Base-by-base conservation (phyloP, 129 eudicot genomes). In the Chrysanthemum makinoi region DNA sequence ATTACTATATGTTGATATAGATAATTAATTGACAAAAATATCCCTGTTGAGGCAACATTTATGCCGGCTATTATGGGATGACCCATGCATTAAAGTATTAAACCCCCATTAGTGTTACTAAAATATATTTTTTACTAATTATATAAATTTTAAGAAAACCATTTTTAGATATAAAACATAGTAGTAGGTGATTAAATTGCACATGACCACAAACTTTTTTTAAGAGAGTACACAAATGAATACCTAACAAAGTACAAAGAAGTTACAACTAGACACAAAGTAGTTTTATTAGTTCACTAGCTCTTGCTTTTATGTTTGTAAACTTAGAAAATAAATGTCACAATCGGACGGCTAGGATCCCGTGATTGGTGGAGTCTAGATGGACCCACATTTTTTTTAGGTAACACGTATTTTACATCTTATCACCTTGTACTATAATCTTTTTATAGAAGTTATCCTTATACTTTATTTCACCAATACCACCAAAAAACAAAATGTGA, bases 331-430 rank as follows among this genome's bases (percentile, higher is more conserved):
- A 43, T 13, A 39, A 55, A 57, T 70, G 77, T 54, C 26, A 24
- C 16, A n/a, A 62, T 56, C 66, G 73, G 68, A 78, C 68, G 82
- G 82, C 82, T 78, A 47, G 8, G 55, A 64, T 72, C n/a, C 82
- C 82, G 82, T 78, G 77, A 78, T 71, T 71, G 19, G 63, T 33
- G 82, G 82, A 64, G 73, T 64, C 39, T 63, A 55, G 10, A 0
- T 18, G 62, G 74, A 48, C 58, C 49, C 24, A 10, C 13, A 20
- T 14, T 16, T 16, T 72, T 60, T 60, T 43, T 22, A 9, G 12
- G 18, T 22, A 24, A 46, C 24, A 75, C 52, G 49, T 69, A 70
- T 52, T 62, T 77, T 70, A 77, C 82, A 78, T 12, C n/a, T 66
- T 18, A 78, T 6, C 44, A 6, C 73, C 82, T 70, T 64, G 82